Percentiles rank a stretch among this genome's conserved stretches.
Conservation (phyloP, 495 filamentous ascomycete genomes). For the Penicillium samsonianum region DNA sequence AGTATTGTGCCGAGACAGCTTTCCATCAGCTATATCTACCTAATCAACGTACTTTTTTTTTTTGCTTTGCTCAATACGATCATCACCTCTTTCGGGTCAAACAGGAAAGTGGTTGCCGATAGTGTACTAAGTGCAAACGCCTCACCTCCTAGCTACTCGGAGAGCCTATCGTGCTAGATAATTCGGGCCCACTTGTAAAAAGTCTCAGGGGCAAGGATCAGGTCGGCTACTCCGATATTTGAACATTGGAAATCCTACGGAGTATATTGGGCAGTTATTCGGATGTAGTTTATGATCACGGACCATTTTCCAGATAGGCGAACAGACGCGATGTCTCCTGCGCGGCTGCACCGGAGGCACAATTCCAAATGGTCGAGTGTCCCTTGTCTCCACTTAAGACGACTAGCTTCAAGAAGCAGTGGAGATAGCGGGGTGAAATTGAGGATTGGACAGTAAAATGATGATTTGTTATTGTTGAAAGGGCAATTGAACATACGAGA, state of each 20-base stretch:
- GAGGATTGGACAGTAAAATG: neutral
- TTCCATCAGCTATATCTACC: no score
- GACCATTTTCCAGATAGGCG: slow-evolving; percentile 3
- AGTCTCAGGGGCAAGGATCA: neutral
- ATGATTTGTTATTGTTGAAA: neutral
- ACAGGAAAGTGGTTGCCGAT: neutral
- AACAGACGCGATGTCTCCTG: slow-evolving; percentile 12
- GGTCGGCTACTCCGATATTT: neutral
- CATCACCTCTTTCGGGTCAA: neutral
- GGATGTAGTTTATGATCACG: slow-evolving; percentile 2
- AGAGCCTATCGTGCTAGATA: neutral
- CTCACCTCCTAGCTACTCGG: neutral
- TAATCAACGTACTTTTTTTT: neutral
- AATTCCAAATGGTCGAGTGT: slow-evolving; percentile 6
- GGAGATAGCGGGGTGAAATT: slow-evolving; percentile 2
- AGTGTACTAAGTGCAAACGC: neutral
- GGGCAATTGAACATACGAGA: neutral
- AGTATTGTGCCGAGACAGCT: neutral
- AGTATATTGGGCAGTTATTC: neutral
- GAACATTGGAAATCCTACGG: neutral
- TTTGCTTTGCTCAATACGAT: neutral
- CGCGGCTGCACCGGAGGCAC: slow-evolving; percentile 7
- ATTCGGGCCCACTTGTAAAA: slow-evolving; percentile 3
- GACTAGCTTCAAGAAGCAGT: slow-evolving; percentile 10
- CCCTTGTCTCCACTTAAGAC: neutral